Conservation (phyloP, 2,329 filamentous ascomycete genomes). For the Fusarium succisae region DNA sequence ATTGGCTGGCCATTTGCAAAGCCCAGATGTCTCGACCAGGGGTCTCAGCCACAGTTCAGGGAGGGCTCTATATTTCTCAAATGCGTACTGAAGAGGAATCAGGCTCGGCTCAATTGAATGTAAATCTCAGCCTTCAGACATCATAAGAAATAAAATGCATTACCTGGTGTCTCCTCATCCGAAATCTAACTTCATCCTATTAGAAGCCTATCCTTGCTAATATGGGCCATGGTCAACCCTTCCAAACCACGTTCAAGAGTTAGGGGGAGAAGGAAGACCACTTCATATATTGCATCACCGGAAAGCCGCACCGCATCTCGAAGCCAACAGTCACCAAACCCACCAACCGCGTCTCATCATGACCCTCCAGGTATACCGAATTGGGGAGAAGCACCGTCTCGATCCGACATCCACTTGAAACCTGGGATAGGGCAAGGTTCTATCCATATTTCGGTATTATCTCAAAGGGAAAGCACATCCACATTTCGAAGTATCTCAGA, state of each 20-base stretch:
- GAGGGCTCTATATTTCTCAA: background rate
- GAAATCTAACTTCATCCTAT: rapidly evolving
- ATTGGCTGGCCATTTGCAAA: background rate
- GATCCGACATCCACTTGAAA: background rate
- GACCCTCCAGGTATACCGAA: background rate
- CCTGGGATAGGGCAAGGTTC: background rate
- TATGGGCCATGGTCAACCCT: background rate
- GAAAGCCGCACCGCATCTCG: no score
- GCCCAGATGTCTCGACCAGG: background rate
- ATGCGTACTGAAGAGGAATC: background rate
- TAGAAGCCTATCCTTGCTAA: background rate
- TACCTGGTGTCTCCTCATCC: rapidly evolving
- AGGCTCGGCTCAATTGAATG: background rate
- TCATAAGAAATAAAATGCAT: no score
- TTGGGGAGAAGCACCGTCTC: background rate
- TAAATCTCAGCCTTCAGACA: background rate
- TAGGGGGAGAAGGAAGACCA: background rate
- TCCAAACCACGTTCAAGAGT: background rate
- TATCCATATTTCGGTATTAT: background rate
- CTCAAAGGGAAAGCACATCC: background rate
- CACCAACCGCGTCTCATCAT: background rate
- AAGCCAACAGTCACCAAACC: no score
- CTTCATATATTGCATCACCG: no score
- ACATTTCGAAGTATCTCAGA: background rate
- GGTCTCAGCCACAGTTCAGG: background rate